A percentile compares a stretch with the other conserved stretches of the same genome.
Evolutionary conservation across 306 rosid genomes (phyloP).

Genomic region (Cicer bijugum): DNA sequence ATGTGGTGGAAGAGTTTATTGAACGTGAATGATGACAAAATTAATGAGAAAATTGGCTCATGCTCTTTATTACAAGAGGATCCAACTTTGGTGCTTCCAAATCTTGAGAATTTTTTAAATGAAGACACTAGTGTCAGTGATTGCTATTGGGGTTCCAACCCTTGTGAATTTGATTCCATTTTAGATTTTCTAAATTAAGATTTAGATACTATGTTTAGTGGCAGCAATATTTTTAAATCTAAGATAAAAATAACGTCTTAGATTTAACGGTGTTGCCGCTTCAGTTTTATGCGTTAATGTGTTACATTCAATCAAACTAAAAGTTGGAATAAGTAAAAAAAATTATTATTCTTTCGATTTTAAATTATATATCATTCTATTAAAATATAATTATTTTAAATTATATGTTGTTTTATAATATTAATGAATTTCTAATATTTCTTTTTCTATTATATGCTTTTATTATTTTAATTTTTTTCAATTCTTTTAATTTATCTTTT

Average conservation of each 20-base stretch:
- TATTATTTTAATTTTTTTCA: too few relatives aligned
- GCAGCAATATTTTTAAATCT: neutral
- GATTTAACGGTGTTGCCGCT: neutral
- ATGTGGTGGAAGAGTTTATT: constrained; percentile 13
- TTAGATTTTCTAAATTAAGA: neutral
- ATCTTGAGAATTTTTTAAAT: neutral
- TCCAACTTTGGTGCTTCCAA: neutral
- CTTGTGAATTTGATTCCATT: neutral
- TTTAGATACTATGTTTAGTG: neutral
- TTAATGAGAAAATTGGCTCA: neutral
- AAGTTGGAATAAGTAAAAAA: too few relatives aligned
- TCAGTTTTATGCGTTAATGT: too few relatives aligned
- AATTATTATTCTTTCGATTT: too few relatives aligned
- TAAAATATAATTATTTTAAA: too few relatives aligned
- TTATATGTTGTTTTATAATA: too few relatives aligned
- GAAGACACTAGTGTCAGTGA: neutral
- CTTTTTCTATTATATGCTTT: too few relatives aligned
- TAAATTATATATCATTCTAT: too few relatives aligned
- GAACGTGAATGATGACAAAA: neutral
- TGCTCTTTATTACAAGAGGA: neutral
- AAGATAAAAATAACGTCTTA: neutral
- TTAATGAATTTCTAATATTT: too few relatives aligned
- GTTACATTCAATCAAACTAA: too few relatives aligned
- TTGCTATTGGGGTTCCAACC: neutral
- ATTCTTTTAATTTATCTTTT: too few relatives aligned